A percentile compares a stretch with the other conserved stretches of the same genome.
These are phyloP conservation scores for Microthlaspi erraticum DNA, from an alignment of 345 rosid species.

Conservation along the genomic window DNA sequence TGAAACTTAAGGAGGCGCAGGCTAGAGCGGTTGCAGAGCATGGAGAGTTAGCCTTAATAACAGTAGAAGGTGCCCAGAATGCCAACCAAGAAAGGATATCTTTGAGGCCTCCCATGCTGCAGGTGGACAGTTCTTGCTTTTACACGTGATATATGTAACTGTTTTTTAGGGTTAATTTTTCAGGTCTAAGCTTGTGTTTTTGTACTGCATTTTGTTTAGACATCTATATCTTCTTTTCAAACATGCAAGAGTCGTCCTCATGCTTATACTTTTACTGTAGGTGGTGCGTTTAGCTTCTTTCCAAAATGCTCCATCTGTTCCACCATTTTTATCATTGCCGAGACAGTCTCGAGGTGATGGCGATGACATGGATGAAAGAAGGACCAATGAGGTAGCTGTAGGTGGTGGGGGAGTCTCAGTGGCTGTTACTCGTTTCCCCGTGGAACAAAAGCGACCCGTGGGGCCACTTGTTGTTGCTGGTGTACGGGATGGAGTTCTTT, in stretches of 20 bases:
- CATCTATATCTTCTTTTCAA: slow-evolving; percentile 19
- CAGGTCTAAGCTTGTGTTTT: slow-evolving; percentile 23
- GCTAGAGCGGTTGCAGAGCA: slow-evolving; percentile 89
- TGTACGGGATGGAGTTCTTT: slow-evolving; percentile 97
- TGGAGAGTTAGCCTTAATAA: slow-evolving; percentile 92
- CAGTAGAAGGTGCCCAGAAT: slow-evolving; percentile 75
- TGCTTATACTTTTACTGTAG: slow-evolving; percentile 50
- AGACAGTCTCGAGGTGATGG: slow-evolving; percentile 83
- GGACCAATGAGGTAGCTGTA: slow-evolving; percentile 87
- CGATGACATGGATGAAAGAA: slow-evolving; percentile 82
- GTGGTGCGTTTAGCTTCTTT: slow-evolving; percentile 98
- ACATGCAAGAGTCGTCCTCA: slow-evolving; percentile 27
- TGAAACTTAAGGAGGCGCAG: slow-evolving; percentile 90
- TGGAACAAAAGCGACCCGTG: slow-evolving; percentile 93
- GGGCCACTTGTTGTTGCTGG: slow-evolving; percentile 96
- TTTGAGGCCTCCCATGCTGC: slow-evolving; percentile 94
- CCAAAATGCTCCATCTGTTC: slow-evolving; percentile 94
- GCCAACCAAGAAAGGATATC: slow-evolving; percentile 68
- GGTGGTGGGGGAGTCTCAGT: slow-evolving; percentile 99
- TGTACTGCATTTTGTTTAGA: slow-evolving; percentile 7
- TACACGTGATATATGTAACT: slow-evolving; percentile 17
- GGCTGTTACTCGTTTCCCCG: slow-evolving; percentile 96
- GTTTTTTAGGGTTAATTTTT: slow-evolving; percentile 2
- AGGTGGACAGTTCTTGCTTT: slow-evolving; percentile 57
- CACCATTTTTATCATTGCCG: slow-evolving; percentile 85